Conservation (phyloP, 257 asterid genomes). For the Lavandula angustifolia region DNA sequence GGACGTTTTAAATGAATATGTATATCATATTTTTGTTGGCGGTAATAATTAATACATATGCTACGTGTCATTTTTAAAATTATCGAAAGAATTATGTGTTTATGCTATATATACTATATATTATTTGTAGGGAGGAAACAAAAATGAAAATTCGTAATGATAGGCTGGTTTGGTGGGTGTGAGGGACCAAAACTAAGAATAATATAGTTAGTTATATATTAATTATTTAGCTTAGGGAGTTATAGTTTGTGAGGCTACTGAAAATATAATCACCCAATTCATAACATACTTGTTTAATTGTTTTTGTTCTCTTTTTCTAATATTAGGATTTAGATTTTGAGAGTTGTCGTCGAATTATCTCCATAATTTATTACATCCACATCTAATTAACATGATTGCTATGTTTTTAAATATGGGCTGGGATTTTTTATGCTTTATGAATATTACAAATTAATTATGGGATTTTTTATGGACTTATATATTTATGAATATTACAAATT, state of each 20-base stretch:
- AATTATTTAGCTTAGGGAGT: constrained; percentile 19
- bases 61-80: too few relatives aligned
- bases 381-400: too few relatives aligned
- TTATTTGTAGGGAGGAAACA: background rate
- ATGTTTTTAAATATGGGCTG: too few relatives aligned
- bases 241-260: constrained; percentile 9
- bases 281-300: background rate
- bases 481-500: background rate
- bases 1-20: too few relatives aligned
- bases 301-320: background rate
- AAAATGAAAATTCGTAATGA: background rate
- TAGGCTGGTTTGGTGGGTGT: constrained; percentile 1
- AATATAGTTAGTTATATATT: background rate
- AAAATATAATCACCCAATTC: background rate
- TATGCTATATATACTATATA: too few relatives aligned
- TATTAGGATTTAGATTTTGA: background rate
- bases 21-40: too few relatives aligned
- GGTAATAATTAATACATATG: too few relatives aligned
- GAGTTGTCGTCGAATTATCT: too few relatives aligned
- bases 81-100: too few relatives aligned
- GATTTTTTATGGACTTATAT: too few relatives aligned
- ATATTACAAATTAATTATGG: background rate
- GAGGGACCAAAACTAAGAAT: constrained; percentile 17
- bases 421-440: too few relatives aligned
- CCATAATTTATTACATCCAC: too few relatives aligned